These are phyloP conservation scores for Dichotomopilus funicola DNA, from an alignment of 2,329 filamentous ascomycete species.

Conservation along the genomic window DNA sequence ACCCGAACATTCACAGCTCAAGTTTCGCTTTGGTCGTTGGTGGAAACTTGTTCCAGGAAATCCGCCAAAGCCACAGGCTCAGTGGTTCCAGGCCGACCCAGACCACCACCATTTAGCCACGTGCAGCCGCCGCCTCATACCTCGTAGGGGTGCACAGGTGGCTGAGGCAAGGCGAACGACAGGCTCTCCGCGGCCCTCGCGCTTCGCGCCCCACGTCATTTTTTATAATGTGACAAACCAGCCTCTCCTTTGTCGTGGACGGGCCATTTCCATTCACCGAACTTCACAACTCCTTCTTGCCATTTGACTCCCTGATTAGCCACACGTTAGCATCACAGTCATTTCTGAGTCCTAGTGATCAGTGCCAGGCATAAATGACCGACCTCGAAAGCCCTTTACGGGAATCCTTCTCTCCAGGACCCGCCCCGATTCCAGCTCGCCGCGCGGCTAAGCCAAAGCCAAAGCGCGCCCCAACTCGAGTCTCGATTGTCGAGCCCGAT, in stretches of 20 bases:
- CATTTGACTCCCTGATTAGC: background rate
- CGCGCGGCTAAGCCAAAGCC: constrained; percentile 12
- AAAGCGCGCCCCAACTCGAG: constrained; percentile 18
- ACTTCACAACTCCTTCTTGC: background rate
- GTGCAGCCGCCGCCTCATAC: no score
- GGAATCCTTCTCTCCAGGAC: constrained; percentile 6
- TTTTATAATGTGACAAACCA: background rate
- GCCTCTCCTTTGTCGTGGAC: background rate
- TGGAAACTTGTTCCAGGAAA: no score
- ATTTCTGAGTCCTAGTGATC: background rate
- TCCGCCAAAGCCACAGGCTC: no score
- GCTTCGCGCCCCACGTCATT: background rate
- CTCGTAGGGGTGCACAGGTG: no score
- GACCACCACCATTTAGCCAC: no score
- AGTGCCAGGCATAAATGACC: constrained; percentile 15
- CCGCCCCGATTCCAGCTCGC: constrained; percentile 14
- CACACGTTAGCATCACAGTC: background rate
- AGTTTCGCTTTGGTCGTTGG: no score
- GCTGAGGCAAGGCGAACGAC: no score
- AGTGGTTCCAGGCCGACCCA: no score
- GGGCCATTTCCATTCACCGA: constrained; percentile 15
- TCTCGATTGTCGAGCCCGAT: constrained; percentile 19
- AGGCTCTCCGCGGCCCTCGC: no score
- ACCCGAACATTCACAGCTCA: no score
- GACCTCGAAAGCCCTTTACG: constrained; percentile 14